Evolutionary conservation across 352 stramenopile species (phyloP).

Genomic region (Hyaloperonospora brassicae): DNA sequence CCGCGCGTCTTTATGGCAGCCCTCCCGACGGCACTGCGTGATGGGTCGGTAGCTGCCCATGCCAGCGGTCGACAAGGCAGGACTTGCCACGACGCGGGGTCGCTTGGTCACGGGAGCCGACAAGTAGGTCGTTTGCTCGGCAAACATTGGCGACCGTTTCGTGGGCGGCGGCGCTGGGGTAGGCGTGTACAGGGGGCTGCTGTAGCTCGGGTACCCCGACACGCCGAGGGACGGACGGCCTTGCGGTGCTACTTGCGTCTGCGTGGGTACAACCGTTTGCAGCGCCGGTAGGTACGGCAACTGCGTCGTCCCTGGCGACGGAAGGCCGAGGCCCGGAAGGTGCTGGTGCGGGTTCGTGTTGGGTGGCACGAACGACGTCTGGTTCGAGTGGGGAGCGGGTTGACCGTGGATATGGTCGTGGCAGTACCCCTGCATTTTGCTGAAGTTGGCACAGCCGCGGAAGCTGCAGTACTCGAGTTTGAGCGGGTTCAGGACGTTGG

Average conservation of each 20-base stretch:
- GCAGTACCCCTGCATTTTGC: slow-evolving; percentile 61
- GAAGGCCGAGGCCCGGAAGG: slow-evolving; percentile 20
- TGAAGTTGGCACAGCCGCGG: slow-evolving; percentile 49
- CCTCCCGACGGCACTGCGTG: slow-evolving; percentile 50
- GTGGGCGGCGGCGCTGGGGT: slow-evolving; percentile 10
- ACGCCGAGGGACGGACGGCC: slow-evolving; percentile 10
- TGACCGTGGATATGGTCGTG: slow-evolving; percentile 46
- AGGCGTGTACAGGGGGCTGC: slow-evolving; percentile 15
- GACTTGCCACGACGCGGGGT: slow-evolving; percentile 21
- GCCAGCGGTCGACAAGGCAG: slow-evolving; percentile 20
- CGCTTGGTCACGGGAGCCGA: slow-evolving; percentile 19
- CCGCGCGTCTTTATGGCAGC: slow-evolving; percentile 61
- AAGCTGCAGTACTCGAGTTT: slow-evolving; percentile 41
- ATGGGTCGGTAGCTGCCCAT: slow-evolving; percentile 17
- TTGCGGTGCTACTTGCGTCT: slow-evolving; percentile 2
- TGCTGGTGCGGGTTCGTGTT: slow-evolving; percentile 2
- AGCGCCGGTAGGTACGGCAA: slow-evolving; percentile 24
- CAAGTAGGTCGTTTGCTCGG: slow-evolving; percentile 17
- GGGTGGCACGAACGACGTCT: slow-evolving; percentile 8
- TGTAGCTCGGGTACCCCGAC: slow-evolving; percentile 14
- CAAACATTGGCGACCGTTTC: slow-evolving; percentile 19
- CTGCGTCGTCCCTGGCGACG: slow-evolving; percentile 11
- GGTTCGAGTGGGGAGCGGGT: slow-evolving; percentile 16
- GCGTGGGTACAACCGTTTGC: slow-evolving; percentile 21
- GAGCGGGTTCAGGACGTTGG: slow-evolving; percentile 31